Percentiles rank a stretch among this genome's conserved stretches.
These are phyloP conservation scores for Colletotrichum lini DNA, from an alignment of 2,329 filamentous ascomycete species.

Conservation along the genomic window DNA sequence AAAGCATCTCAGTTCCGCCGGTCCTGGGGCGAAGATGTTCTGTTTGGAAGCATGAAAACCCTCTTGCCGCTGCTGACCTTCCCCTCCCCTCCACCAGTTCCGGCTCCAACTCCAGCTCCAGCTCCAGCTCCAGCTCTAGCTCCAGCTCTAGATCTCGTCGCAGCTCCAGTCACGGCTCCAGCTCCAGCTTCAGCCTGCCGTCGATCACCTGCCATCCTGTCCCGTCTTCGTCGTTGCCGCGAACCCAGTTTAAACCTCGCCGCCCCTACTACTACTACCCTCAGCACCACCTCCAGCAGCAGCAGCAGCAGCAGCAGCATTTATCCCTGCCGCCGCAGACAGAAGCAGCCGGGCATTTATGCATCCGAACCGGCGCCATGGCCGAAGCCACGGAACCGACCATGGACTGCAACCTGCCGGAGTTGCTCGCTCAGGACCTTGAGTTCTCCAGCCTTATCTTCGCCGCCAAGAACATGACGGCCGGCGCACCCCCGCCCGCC, in stretches of 20 bases:
- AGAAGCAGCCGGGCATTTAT: slow-evolving; percentile 13
- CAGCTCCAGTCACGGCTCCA: slow-evolving; percentile 44
- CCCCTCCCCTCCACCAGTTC: slow-evolving; percentile 49
- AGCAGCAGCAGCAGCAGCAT: not conserved
- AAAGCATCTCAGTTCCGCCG: slow-evolving; percentile 41
- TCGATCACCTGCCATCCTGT: slow-evolving; percentile 25
- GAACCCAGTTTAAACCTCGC: slow-evolving; percentile 18
- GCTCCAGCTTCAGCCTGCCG: slow-evolving; percentile 43
- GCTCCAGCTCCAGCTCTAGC: slow-evolving; percentile 44
- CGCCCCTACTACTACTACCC: not conserved
- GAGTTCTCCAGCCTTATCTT: slow-evolving; percentile 65
- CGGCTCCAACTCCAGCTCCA: slow-evolving; percentile 41
- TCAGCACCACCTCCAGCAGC: not conserved
- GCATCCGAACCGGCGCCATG: slow-evolving; percentile 40
- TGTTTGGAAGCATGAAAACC: slow-evolving; percentile 56
- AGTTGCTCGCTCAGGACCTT: slow-evolving; percentile 69
- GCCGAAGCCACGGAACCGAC: slow-evolving; percentile 45
- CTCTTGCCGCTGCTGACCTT: slow-evolving; percentile 56
- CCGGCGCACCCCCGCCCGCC: slow-evolving; percentile 60
- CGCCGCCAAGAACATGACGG: slow-evolving; percentile 65
- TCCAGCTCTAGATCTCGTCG: slow-evolving; percentile 9
- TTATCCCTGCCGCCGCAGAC: slow-evolving; percentile 1
- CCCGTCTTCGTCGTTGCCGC: slow-evolving; percentile 11
- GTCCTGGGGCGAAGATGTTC: slow-evolving; percentile 50
- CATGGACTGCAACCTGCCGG: slow-evolving; percentile 65